Conservation (phyloP, 176 grass and related monocot genomes). For the Carex kokanica region DNA sequence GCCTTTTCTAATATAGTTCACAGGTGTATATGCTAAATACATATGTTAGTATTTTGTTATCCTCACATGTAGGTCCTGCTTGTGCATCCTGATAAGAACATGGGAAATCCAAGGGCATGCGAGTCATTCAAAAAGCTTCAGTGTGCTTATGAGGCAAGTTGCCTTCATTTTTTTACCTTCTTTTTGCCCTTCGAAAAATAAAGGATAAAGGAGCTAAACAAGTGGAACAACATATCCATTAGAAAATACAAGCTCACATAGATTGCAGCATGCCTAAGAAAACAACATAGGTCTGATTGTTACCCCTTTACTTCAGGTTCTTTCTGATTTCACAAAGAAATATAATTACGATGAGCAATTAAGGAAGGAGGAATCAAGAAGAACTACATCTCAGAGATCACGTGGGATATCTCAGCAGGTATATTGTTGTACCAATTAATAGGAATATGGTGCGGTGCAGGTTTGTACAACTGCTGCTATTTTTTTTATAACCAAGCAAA, state of each 20-base stretch:
- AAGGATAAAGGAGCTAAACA: background rate
- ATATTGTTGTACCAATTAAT: constrained; percentile 18
- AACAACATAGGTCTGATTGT: background rate
- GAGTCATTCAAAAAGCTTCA: constrained; percentile 99
- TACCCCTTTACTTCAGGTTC: constrained; percentile 46
- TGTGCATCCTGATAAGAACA: constrained; percentile 99
- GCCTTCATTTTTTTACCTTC: background rate
- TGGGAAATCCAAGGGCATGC: constrained; percentile 70
- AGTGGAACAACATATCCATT: background rate
- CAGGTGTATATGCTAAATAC: background rate
- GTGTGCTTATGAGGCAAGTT: constrained; percentile 91
- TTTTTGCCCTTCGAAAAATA: background rate
- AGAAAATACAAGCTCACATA: background rate
- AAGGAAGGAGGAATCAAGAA: constrained; percentile 75
- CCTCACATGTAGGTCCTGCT: constrained; percentile 60
- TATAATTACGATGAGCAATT: constrained; percentile 81
- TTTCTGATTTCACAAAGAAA: constrained; percentile 89
- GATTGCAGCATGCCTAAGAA: background rate
- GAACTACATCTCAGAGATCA: constrained; percentile 55
- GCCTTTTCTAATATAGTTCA: background rate
- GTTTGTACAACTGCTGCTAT: background rate
- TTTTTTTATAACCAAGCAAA: background rate
- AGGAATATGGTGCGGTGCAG: background rate
- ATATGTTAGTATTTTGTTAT: constrained; percentile 25
- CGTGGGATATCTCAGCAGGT: constrained; percentile 68